A percentile compares a stretch with the other conserved stretches of the same genome.
phyloP scores from a whole-genome alignment of 192 early-diverging fungal genomes.

The Podila horticola region DNA sequence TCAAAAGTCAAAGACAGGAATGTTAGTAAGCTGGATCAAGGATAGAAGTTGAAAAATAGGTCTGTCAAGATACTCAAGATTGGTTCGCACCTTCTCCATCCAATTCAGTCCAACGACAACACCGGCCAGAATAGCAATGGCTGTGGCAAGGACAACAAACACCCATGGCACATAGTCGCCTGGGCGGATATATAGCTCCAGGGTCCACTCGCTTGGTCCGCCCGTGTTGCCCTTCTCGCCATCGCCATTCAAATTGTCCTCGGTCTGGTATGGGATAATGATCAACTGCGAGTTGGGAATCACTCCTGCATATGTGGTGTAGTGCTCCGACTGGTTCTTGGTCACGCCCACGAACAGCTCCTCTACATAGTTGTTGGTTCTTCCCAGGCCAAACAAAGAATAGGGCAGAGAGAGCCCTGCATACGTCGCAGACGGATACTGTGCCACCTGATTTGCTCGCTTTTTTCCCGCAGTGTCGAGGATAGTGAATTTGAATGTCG shows the following conservation, averaged over 20 bases:
- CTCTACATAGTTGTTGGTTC: conserved; percentile 97
- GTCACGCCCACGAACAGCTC: conserved; percentile 88
- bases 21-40: neutral
- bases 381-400: conserved; percentile 85
- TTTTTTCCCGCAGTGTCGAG: conserved; percentile 81
- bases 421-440: conserved; percentile 85
- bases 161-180: conserved; percentile 87
- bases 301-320: conserved; percentile 79
- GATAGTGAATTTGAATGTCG: conserved; percentile 89
- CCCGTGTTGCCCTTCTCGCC: conserved; percentile 15
- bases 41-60: neutral
- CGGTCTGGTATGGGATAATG: conserved; percentile 81
- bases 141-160: conserved; percentile 76
- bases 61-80: too few relatives aligned
- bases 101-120: conserved; percentile 78
- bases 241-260: conserved; percentile 15
- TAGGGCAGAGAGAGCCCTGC: conserved; percentile 82
- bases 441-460: conserved; percentile 82
- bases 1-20: neutral
- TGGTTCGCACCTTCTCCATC: conserved; percentile 72
- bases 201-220: conserved; percentile 73
- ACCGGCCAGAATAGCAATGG: conserved; percentile 75
- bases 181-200: conserved; percentile 91
- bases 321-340: conserved; percentile 67
- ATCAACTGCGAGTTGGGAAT: conserved; percentile 95